phyloP scores from a whole-genome alignment of 768 basidiomycete genomes.

The Galerina marginata region DNA sequence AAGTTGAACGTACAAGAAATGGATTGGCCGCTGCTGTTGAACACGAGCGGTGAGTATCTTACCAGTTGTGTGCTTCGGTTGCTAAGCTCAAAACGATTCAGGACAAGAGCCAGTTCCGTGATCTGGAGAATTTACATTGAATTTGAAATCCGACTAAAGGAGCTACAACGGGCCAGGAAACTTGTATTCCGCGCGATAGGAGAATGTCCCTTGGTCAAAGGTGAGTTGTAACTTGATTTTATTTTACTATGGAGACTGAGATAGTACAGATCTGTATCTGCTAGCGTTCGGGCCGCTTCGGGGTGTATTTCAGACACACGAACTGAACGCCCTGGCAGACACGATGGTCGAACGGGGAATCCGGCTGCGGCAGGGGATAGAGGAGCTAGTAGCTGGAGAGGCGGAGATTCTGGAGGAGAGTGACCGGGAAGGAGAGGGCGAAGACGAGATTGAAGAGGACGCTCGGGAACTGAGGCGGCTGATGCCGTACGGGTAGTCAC shows the following conservation, averaged over 20 bases:
- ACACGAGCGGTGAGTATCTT: conserved; percentile 62
- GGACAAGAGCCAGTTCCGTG: conserved; percentile 68
- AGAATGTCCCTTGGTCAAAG: conserved; percentile 80
- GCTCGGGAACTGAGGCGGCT: conserved; percentile 64
- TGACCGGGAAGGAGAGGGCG: conserved; percentile 39
- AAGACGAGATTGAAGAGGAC: conserved; percentile 64
- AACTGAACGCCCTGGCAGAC: conserved; percentile 67
- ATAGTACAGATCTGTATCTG: conserved; percentile 68
- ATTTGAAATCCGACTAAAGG: conserved; percentile 71
- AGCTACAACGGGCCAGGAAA: conserved; percentile 68
- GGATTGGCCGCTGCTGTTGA: conserved; percentile 67
- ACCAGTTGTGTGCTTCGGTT: neutral
- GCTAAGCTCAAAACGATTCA: conserved; percentile 30
- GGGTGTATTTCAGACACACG: conserved; percentile 59
- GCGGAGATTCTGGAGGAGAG: conserved; percentile 35
- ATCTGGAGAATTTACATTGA: conserved; percentile 80
- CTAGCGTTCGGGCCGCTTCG: conserved; percentile 78
- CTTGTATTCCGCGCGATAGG: conserved; percentile 74
- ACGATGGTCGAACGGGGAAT: conserved; percentile 80
- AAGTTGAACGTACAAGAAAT: conserved; percentile 72
- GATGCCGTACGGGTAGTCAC: conserved; percentile 56
- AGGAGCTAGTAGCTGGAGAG: conserved; percentile 54
- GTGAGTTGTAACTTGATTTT: conserved; percentile 37
- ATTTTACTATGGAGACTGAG: conserved; percentile 4
- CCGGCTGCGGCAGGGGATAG: conserved; percentile 64